These are phyloP conservation scores for Chrysoporthe puriensis DNA, from an alignment of 2,329 filamentous ascomycete species.

Conservation along the genomic window DNA sequence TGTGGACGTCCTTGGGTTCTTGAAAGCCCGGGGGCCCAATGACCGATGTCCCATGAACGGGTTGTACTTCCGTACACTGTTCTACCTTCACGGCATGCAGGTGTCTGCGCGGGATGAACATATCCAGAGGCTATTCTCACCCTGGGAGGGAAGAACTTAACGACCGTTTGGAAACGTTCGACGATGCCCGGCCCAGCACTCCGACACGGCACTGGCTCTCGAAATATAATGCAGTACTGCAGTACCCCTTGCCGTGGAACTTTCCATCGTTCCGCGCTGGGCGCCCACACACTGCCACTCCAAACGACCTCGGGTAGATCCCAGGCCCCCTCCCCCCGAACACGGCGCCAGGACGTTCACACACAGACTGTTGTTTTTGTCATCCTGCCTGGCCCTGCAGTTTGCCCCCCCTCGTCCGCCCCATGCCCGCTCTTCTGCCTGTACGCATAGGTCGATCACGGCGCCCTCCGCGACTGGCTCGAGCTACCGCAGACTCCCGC, in stretches of 20 bases:
- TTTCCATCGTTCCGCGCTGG: too few species aligned
- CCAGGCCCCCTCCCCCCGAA: not conserved
- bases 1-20: not conserved
- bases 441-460: not conserved
- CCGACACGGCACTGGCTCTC: too few species aligned
- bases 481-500: not conserved
- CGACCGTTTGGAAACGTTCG: too few species aligned
- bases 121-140: too few species aligned
- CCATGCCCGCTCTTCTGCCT: slow-evolving; percentile 13
- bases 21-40: not conserved
- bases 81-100: not conserved
- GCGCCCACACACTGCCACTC: too few species aligned
- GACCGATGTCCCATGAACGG: not conserved
- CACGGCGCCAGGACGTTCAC: not conserved
- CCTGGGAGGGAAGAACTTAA: too few species aligned
- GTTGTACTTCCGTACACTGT: not conserved
- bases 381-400: not conserved
- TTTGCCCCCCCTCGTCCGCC: not conserved
- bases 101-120: too few species aligned
- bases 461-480: slow-evolving; percentile 6
- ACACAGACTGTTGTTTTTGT: not conserved
- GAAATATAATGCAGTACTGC: too few species aligned
- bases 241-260: too few species aligned
- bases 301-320: not conserved
- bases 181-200: too few species aligned